These are phyloP conservation scores for Asterochloris sp. DNA, from an alignment of 139 green algal species.

Conservation along the genomic window DNA sequence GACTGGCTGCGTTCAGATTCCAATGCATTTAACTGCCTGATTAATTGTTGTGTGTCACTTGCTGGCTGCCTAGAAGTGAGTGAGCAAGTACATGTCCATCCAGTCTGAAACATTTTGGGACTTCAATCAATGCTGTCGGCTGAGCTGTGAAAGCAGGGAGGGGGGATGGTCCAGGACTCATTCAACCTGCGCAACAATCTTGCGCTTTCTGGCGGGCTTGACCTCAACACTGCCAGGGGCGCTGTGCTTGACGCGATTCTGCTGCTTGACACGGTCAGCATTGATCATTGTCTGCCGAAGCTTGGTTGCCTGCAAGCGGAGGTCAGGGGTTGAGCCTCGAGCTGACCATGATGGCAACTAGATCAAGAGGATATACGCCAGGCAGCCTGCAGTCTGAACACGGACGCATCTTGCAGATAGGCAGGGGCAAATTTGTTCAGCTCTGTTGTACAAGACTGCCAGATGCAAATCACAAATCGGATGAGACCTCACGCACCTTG, in stretches of 20 bases:
- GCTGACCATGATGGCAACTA: neutral
- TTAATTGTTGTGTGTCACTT: too few relatives aligned
- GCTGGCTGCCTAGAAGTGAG: too few relatives aligned
- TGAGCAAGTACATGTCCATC: too few relatives aligned
- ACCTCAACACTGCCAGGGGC: constrained; percentile 70
- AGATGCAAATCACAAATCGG: neutral
- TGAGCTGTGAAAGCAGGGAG: neutral
- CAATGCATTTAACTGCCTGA: too few relatives aligned
- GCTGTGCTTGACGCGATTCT: constrained; percentile 72
- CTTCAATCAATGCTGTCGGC: too few relatives aligned
- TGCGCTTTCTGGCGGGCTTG: constrained; percentile 86
- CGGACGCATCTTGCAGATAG: neutral
- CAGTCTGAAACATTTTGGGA: too few relatives aligned
- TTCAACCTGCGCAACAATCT: constrained; percentile 82
- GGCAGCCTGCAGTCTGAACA: neutral
- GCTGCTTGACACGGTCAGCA: constrained; percentile 69
- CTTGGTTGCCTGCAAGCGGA: constrained; percentile 50
- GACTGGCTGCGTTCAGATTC: too few relatives aligned
- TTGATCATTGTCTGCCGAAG: constrained; percentile 66
- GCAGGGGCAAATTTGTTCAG: neutral
- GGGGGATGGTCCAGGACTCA: constrained; percentile 22
- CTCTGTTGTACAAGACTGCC: neutral
- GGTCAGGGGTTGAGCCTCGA: neutral
- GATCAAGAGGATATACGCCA: neutral
- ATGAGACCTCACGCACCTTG: constrained; percentile 58